Conservation (phyloP, 2,329 filamentous ascomycete species). For the Colletotrichum filicis region DNA sequence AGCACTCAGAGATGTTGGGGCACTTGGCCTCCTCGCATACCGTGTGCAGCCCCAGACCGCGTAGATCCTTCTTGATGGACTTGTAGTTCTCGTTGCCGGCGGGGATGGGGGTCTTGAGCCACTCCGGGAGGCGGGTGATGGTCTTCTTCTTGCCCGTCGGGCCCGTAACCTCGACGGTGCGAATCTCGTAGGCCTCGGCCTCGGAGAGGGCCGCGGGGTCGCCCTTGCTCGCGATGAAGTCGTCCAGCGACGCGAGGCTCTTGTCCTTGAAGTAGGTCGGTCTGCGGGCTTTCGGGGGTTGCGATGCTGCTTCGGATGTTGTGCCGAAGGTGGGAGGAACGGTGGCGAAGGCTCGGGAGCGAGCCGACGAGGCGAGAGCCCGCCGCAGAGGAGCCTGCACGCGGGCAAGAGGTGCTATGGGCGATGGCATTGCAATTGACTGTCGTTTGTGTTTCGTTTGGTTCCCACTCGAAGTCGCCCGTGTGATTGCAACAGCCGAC, state of each 20-base stretch:
- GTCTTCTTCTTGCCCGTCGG: constrained; percentile 71
- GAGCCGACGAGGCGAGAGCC: constrained; percentile 47
- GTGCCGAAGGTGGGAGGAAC: constrained; percentile 49
- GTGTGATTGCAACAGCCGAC: neutral
- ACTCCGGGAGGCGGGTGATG: constrained; percentile 83
- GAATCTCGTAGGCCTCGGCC: constrained; percentile 68
- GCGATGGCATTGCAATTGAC: constrained; percentile 47
- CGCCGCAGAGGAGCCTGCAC: constrained; percentile 55
- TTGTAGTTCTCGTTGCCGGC: constrained; percentile 85
- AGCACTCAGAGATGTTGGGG: constrained; percentile 98
- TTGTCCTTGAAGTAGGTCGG: constrained; percentile 71
- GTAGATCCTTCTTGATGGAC: constrained; percentile 92
- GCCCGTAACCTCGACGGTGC: constrained; percentile 70
- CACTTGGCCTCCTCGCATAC: constrained; percentile 98
- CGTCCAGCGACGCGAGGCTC: constrained; percentile 65
- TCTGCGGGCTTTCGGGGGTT: constrained; percentile 42
- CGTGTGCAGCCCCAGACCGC: constrained; percentile 90
- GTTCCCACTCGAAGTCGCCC: neutral
- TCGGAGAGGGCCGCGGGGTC: constrained; percentile 46
- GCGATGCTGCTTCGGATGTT: constrained; percentile 37
- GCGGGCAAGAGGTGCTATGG: constrained; percentile 54
- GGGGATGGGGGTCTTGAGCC: constrained; percentile 97
- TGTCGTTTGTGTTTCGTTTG: neutral
- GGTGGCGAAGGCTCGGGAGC: constrained; percentile 57
- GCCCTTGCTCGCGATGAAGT: constrained; percentile 61